These are phyloP conservation scores for Terana coerulea DNA, from an alignment of 768 basidiomycete genomes.

Conservation along the genomic window DNA sequence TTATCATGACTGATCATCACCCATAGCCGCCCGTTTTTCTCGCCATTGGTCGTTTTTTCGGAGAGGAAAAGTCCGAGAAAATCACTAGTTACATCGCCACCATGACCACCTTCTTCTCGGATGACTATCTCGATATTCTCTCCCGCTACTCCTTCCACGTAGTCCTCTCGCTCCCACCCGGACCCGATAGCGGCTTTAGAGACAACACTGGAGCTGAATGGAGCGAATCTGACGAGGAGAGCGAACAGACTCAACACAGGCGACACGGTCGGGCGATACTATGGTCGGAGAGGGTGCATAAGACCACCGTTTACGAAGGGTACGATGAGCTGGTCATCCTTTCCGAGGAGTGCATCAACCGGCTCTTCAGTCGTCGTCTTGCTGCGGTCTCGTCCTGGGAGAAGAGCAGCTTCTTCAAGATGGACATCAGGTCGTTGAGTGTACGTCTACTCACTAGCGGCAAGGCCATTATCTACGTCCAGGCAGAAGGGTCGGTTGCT, in stretches of 20 bases:
- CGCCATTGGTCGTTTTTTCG: conserved; percentile 13
- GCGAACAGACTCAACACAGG: background rate
- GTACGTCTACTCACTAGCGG: conserved; percentile 14
- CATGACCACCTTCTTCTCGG: background rate
- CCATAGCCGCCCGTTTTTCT: conserved; percentile 4
- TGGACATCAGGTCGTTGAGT: conserved; percentile 11
- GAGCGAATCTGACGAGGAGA: background rate
- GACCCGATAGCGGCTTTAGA: background rate
- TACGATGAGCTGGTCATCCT: background rate
- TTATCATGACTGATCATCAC: background rate
- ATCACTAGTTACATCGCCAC: conserved; percentile 1
- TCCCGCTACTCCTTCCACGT: background rate
- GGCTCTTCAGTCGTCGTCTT: background rate
- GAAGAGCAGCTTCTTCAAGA: conserved; percentile 7
- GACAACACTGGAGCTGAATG: background rate
- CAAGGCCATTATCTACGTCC: conserved; percentile 16
- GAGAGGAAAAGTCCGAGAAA: background rate
- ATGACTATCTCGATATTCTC: conserved; percentile 4
- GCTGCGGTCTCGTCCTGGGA: background rate
- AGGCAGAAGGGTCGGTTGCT: conserved; percentile 10
- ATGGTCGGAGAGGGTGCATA: background rate
- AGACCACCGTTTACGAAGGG: background rate
- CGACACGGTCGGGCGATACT: background rate
- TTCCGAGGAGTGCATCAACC: conserved; percentile 1
- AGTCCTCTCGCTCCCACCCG: background rate